Evolutionary conservation across 2,329 filamentous ascomycete genomes (phyloP).

Genomic region (Trichoderma sp.): DNA sequence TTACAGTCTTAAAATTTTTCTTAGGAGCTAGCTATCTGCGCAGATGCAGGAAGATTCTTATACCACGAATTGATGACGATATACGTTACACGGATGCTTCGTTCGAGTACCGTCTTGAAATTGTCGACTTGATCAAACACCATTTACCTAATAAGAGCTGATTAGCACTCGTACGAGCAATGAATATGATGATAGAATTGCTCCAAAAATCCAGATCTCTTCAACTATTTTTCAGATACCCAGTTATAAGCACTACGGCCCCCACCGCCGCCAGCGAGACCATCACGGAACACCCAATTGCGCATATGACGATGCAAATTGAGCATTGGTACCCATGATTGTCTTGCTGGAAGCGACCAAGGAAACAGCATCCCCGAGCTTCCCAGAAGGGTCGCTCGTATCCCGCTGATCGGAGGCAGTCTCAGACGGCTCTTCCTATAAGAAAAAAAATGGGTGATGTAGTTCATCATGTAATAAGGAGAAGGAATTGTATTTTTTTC

Average conservation of each 20-base stretch:
- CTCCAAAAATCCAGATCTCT: slow-evolving; percentile 1
- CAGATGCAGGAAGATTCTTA: neutral
- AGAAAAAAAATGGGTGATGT: slow-evolving; percentile 43
- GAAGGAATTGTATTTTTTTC: neutral
- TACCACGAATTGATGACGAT: slow-evolving; percentile 12
- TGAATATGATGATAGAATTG: neutral
- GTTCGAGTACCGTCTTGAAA: neutral
- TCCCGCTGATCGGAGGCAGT: slow-evolving; percentile 38
- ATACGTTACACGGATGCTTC: neutral
- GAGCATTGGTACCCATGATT: slow-evolving; percentile 31
- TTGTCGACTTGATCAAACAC: neutral
- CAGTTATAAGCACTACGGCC: slow-evolving; percentile 52
- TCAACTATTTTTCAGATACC: slow-evolving; percentile 50
- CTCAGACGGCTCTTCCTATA: slow-evolving; percentile 55
- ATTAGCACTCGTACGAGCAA: slow-evolving; percentile 25
- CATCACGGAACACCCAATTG: slow-evolving; percentile 30
- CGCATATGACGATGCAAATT: slow-evolving; percentile 44
- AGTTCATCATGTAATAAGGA: slow-evolving; percentile 47
- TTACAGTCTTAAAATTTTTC: neutral
- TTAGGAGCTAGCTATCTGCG: slow-evolving; percentile 32
- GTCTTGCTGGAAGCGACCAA: slow-evolving; percentile 25
- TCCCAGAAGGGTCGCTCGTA: neutral
- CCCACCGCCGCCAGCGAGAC: slow-evolving; percentile 41
- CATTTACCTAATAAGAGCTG: neutral
- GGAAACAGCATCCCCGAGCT: slow-evolving; percentile 18